Evolutionary conservation across 2,329 filamentous ascomycete species (phyloP), one percentile per base, ranked within the genome.

Genomic region (Gyromitra esculenta): DNA sequence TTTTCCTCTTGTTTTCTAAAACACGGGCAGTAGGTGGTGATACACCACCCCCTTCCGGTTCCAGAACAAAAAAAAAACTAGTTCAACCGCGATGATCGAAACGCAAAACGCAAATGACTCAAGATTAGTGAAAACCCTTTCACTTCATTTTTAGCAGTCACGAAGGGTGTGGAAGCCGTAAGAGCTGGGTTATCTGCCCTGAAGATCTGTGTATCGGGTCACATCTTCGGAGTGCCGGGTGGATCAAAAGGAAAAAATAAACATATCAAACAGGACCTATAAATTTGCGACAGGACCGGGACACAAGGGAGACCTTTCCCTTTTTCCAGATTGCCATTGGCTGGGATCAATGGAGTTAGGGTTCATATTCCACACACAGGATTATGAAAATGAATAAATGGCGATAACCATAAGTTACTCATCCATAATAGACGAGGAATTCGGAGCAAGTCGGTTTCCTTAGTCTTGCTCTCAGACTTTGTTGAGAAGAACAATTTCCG

Each of bases 231-330:
- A 41, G 41, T 57, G 50, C 64, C 66, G 72, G 66, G 66, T 59
- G 69, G 45, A 69, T 75, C 57, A 71, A 71, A 56, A 59, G 52
- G 63, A 75, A 77, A 75, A 77, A 69, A 69, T 75, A 75, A 75
- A 77, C 59, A 77, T 77, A 77, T 75, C 71, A 77, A 77, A 77
- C 71, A 62, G 59, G 70, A 60, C 75, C 72, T 69, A 52, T 52
- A 70, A 69, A 64, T 70, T 77, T 77, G 59, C 66, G 65, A 65
- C 50, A 48, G 48, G 72, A 48, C 43, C 50, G 71, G 75, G 41
- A 65, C 71, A 77, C 71, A 60, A 68, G 64, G 63, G 62, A 21
- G 41, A 62, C 18, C 45, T 62, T 64, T 74, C 57, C 75, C 75
- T 75, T 77, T 59, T 77, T 65, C 75, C 75, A 65, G 64, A 77